Evolutionary conservation across 2,329 filamentous ascomycete species (phyloP).

Genomic region (Diaporthe vexans): DNA sequence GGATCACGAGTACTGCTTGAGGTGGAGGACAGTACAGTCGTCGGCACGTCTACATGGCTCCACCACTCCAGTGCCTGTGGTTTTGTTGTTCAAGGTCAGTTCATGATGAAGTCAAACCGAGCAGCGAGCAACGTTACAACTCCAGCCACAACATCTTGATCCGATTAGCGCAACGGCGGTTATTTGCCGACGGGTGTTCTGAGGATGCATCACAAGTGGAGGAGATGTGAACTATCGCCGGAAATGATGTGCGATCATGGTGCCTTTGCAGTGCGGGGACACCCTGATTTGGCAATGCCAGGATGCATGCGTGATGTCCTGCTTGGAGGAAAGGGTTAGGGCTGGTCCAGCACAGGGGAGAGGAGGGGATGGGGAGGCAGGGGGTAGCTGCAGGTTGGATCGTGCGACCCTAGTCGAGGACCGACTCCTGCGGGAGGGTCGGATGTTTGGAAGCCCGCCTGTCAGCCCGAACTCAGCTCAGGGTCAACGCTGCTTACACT

Average conservation of each 20-base stretch:
- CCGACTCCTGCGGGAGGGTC: slow-evolving; percentile 7
- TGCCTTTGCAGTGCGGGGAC: neutral
- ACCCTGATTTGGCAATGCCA: neutral
- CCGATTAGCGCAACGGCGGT: neutral
- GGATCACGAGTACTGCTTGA: neutral
- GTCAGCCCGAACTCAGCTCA: neutral
- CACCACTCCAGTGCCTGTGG: neutral
- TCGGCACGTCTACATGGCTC: neutral
- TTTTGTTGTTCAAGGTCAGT: neutral
- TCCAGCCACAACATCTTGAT: neutral
- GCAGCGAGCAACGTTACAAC: slow-evolving; percentile 31
- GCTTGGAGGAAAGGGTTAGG: neutral
- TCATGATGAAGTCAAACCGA: neutral
- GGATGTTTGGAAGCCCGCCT: neutral
- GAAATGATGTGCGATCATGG: neutral
- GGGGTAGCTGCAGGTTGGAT: slow-evolving; percentile 15
- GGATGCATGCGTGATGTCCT: neutral
- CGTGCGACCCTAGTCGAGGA: slow-evolving; percentile 10
- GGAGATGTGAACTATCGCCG: slow-evolving; percentile 13
- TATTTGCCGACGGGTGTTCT: slow-evolving; percentile 15
- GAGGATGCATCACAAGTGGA: slow-evolving; percentile 29
- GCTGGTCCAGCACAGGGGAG: neutral
- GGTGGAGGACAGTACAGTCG: neutral
- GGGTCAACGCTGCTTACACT: neutral
- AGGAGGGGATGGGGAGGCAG: neutral